Conservation (phyloP, 352 stramenopile genomes). For the Pythium periplocum region DNA sequence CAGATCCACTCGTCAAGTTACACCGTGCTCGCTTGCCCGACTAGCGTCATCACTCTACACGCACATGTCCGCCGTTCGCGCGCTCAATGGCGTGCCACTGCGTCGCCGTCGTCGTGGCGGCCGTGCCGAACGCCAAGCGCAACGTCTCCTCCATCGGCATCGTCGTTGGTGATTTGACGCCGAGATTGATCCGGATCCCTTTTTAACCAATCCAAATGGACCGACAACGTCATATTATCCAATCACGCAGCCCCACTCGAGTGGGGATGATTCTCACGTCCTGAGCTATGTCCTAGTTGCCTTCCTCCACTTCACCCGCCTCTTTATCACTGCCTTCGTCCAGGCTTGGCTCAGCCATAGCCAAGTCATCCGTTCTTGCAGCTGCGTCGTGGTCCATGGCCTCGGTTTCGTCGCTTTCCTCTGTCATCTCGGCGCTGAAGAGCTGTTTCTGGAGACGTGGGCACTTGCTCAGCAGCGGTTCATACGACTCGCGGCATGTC, state of each 20-base stretch:
- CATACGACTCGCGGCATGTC: conserved; percentile 50
- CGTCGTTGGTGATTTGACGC: background rate
- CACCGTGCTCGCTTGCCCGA: too few relatives aligned
- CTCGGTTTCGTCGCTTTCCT: background rate
- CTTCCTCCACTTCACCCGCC: conserved; percentile 21
- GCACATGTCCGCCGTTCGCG: conserved; percentile 30
- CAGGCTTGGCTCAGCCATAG: too few relatives aligned
- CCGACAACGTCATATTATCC: background rate
- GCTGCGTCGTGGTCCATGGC: background rate
- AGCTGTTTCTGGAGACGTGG: conserved; percentile 14
- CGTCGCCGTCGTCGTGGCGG: conserved; percentile 56
- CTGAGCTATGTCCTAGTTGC: too few relatives aligned
- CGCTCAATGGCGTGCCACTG: conserved; percentile 50
- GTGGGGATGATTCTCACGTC: background rate
- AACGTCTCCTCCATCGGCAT: conserved; percentile 43
- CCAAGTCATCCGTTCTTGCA: background rate
- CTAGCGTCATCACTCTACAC: background rate
- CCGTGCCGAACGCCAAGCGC: conserved; percentile 67
- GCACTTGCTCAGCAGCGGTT: conserved; percentile 49
- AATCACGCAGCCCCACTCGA: conserved; percentile 2
- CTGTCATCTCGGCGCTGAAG: conserved; percentile 16
- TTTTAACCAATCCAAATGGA: conserved; percentile 7
- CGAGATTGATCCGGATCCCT: background rate
- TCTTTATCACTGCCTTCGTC: conserved; percentile 11
- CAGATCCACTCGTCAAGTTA: background rate